Conservation (phyloP, 345 rosid genomes). For the Kandelia obovata region DNA sequence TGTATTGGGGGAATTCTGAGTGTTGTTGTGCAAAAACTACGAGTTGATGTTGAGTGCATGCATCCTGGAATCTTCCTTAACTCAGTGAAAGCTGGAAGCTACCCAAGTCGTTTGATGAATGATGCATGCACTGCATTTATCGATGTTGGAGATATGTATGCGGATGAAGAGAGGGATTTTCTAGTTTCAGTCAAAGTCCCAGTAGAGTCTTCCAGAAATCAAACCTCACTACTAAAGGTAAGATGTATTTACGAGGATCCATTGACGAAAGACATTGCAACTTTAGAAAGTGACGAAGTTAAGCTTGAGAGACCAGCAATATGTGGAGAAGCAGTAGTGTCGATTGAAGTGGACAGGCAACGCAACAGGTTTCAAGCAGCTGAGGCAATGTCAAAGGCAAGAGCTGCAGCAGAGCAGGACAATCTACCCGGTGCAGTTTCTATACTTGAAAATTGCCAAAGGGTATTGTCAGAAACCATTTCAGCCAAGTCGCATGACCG, state of each 20-base stretch:
- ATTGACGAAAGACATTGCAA: slow-evolving; percentile 53
- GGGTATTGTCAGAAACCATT: slow-evolving; percentile 49
- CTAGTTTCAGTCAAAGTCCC: slow-evolving; percentile 79
- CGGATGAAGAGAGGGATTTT: slow-evolving; percentile 91
- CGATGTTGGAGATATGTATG: slow-evolving; percentile 86
- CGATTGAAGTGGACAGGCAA: slow-evolving; percentile 92
- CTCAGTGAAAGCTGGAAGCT: slow-evolving; percentile 79
- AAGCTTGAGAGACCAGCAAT: slow-evolving; percentile 57
- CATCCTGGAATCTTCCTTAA: slow-evolving; percentile 47
- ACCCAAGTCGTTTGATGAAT: slow-evolving; percentile 42
- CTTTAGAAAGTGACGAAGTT: slow-evolving; percentile 52
- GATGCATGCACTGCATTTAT: slow-evolving; percentile 52
- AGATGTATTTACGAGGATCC: slow-evolving; percentile 79
- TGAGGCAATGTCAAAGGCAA: slow-evolving; percentile 76
- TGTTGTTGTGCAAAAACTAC: slow-evolving; percentile 85
- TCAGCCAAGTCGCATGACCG: slow-evolving; percentile 69
- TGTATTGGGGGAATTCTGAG: slow-evolving; percentile 97
- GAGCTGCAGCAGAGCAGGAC: slow-evolving; percentile 72
- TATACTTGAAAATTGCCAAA: slow-evolving; percentile 60
- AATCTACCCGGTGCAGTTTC: slow-evolving; percentile 68
- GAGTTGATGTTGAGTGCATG: slow-evolving; percentile 55
- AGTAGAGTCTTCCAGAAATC: slow-evolving; percentile 33
- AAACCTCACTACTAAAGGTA: slow-evolving; percentile 62
- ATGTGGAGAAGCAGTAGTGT: slow-evolving; percentile 42
- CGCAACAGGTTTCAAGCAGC: slow-evolving; percentile 88